Evolutionary conservation across 164 flowering plant genomes (phyloP).

Genomic region (Brasenia schreberi): DNA sequence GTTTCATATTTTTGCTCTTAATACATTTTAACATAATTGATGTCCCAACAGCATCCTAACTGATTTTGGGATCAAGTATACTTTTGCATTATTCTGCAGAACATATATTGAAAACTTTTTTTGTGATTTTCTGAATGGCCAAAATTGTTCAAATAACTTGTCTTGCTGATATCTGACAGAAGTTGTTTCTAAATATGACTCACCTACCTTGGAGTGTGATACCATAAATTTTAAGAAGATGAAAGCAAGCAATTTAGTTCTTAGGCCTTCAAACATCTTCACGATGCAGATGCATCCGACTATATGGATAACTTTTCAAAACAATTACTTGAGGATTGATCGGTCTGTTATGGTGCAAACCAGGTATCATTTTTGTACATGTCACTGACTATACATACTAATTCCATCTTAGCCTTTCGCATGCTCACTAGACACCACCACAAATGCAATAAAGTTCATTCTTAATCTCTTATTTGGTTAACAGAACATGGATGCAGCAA

Average conservation of each 20-base stretch:
- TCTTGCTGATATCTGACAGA: too few relatives aligned
- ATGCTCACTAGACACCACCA: too few relatives aligned
- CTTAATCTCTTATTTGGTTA: not conserved
- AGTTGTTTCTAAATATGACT: too few relatives aligned
- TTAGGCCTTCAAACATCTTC: too few relatives aligned
- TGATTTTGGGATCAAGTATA: not conserved
- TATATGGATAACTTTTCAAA: too few relatives aligned
- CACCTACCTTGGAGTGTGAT: too few relatives aligned
- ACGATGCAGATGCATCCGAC: too few relatives aligned
- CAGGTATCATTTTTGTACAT: not conserved
- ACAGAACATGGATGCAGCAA: conserved; percentile 47
- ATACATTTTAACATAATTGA: not conserved
- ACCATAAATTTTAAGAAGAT: too few relatives aligned
- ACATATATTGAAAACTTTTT: too few relatives aligned
- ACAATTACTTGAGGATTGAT: too few relatives aligned
- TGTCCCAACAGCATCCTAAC: not conserved
- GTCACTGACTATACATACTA: not conserved
- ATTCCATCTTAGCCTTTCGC: too few relatives aligned
- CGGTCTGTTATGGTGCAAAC: not conserved
- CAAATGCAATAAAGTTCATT: not conserved
- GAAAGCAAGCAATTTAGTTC: too few relatives aligned
- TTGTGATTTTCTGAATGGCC: not conserved
- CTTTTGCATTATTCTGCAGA: not conserved
- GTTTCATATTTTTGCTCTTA: not conserved
- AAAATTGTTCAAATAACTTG: not conserved